phyloP scores from a whole-genome alignment of 352 stramenopile genomes.

The Globisporangium megalacanthum region DNA sequence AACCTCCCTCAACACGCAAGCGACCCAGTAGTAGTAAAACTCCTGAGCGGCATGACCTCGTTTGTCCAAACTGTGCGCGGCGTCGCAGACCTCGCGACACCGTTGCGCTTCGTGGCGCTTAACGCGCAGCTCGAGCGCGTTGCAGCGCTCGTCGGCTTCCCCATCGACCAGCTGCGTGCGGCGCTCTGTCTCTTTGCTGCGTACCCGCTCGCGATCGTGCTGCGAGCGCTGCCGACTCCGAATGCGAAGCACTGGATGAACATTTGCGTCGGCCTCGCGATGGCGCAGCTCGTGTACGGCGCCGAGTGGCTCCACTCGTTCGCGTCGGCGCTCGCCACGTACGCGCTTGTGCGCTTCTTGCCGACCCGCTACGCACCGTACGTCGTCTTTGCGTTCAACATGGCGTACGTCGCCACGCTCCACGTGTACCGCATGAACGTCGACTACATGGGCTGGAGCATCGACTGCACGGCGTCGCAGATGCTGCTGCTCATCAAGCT shows the following conservation, averaged over 20 bases:
- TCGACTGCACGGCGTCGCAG: conserved; percentile 84
- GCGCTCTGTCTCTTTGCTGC: conserved; percentile 87
- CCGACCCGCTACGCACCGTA: conserved; percentile 51
- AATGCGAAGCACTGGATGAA: conserved; percentile 89
- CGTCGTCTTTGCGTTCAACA: conserved; percentile 91
- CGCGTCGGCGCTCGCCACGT: conserved; percentile 87
- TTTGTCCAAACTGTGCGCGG: conserved; percentile 10
- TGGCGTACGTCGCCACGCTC: conserved; percentile 88
- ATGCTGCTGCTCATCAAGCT: conserved; percentile 97
- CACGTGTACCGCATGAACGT: conserved; percentile 95
- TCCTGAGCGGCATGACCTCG: neutral
- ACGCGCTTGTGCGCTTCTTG: conserved; percentile 59
- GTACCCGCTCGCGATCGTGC: conserved; percentile 92
- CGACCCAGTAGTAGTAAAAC: too few relatives aligned
- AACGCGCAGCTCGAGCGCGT: conserved; percentile 41
- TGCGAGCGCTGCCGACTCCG: conserved; percentile 71
- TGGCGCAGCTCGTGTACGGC: conserved; percentile 94
- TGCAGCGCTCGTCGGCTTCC: conserved; percentile 27
- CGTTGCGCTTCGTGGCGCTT: conserved; percentile 40
- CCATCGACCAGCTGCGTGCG: conserved; percentile 71
- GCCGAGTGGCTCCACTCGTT: conserved; percentile 94
- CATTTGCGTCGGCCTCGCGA: conserved; percentile 88
- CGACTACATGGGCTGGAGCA: conserved; percentile 92
- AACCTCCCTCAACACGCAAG: neutral
- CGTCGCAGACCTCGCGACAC: conserved; percentile 30